Conservation (phyloP, 2,329 filamentous ascomycete species). For the Alternaria postmessia region DNA sequence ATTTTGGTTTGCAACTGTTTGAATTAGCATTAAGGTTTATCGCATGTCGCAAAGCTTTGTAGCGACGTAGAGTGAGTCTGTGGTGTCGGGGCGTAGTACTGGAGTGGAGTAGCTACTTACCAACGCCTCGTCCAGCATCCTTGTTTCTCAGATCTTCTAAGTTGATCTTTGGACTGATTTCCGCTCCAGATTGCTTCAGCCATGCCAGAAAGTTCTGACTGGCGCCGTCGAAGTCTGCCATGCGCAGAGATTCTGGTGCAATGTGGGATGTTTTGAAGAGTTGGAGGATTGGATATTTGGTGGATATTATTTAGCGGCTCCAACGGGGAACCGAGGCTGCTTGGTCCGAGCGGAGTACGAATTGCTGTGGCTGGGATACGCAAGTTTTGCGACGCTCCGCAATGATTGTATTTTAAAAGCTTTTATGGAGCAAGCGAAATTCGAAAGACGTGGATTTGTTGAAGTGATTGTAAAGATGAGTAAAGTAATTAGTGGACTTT, state of each 20-base stretch:
- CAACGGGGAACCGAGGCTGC: slow-evolving; percentile 27
- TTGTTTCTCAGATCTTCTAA: slow-evolving; percentile 65
- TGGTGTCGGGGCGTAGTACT: background rate
- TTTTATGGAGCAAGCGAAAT: background rate
- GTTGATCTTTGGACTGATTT: slow-evolving; percentile 65
- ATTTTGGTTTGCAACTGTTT: slow-evolving; percentile 71
- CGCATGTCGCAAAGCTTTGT: background rate
- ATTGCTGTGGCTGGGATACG: slow-evolving; percentile 5
- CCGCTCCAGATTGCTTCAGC: slow-evolving; percentile 63
- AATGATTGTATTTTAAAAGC: background rate
- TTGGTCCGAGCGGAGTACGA: slow-evolving; percentile 26
- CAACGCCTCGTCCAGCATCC: slow-evolving; percentile 68
- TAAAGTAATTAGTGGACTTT: background rate
- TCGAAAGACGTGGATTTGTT: background rate
- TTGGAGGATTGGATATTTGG: slow-evolving; percentile 25
- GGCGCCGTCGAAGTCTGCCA: slow-evolving; percentile 51
- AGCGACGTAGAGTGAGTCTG: background rate
- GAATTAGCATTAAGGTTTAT: slow-evolving; percentile 14
- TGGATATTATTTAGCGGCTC: slow-evolving; percentile 28
- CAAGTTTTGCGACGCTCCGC: slow-evolving; percentile 1
- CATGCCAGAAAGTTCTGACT: slow-evolving; percentile 65
- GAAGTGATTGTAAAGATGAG: background rate
- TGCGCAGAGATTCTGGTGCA: slow-evolving; percentile 20
- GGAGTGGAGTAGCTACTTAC: slow-evolving; percentile 56
- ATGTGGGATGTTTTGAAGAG: slow-evolving; percentile 25